phyloP scores from a whole-genome alignment of 225 moss, liverwort and hornwort genomes.

The Marchantia polymorpha region DNA sequence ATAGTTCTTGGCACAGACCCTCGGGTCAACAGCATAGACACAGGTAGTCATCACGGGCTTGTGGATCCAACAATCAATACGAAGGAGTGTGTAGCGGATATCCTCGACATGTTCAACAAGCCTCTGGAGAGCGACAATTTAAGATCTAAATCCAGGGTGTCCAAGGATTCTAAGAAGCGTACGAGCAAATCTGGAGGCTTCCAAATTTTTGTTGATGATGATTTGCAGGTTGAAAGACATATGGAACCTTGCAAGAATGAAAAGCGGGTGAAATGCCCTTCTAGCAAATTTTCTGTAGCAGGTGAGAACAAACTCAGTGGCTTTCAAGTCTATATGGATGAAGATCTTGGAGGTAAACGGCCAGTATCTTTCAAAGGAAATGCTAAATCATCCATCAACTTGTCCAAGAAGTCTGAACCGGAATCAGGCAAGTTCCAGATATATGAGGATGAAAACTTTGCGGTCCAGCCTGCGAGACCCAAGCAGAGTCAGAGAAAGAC shows the following conservation, averaged over 20 bases:
- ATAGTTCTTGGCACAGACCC: slow-evolving; percentile 57
- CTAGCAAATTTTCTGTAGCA: not conserved
- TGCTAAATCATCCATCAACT: not conserved
- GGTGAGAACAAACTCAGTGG: slow-evolving; percentile 19
- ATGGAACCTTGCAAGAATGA: not conserved
- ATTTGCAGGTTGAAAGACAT: slow-evolving; percentile 15
- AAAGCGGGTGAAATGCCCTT: slow-evolving; percentile 15
- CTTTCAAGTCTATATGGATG: slow-evolving; percentile 46
- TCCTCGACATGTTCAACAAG: slow-evolving; percentile 79
- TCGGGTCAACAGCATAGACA: slow-evolving; percentile 46
- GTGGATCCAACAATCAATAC: slow-evolving; percentile 92
- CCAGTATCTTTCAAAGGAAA: not conserved
- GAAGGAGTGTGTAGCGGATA: slow-evolving; percentile 85
- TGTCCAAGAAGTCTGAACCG: not conserved
- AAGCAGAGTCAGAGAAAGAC: slow-evolving; percentile 21
- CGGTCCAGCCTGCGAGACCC: slow-evolving; percentile 22
- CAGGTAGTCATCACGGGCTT: slow-evolving; percentile 67
- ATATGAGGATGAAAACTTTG: slow-evolving; percentile 28
- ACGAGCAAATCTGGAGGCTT: slow-evolving; percentile 28
- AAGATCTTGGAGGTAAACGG: slow-evolving; percentile 21
- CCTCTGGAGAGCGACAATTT: slow-evolving; percentile 61
- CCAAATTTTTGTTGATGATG: slow-evolving; percentile 44
- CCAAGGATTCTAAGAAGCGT: slow-evolving; percentile 27
- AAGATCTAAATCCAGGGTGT: slow-evolving; percentile 36
- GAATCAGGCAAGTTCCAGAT: slow-evolving; percentile 38